Conservation (phyloP, 306 rosid genomes). For the Acacia melanoxylon region DNA sequence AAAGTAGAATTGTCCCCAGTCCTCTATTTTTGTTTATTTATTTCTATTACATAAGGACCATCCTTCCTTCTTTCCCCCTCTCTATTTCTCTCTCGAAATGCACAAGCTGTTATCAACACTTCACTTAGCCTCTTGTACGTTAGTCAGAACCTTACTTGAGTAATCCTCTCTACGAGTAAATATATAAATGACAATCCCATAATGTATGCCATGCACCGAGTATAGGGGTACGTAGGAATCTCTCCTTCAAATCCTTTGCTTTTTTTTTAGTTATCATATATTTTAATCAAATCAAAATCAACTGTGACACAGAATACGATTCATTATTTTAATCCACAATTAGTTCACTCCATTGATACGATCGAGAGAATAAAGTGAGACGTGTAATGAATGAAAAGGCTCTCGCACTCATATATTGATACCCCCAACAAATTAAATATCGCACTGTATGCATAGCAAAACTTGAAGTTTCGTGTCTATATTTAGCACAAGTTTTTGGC, state of each 20-base stretch:
- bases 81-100: no score
- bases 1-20: no score
- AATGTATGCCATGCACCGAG: slow-evolving; percentile 5
- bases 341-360: neutral
- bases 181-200: neutral
- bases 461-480: neutral
- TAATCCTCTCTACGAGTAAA: neutral
- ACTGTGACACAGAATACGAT: neutral
- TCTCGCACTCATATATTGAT: neutral
- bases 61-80: no score
- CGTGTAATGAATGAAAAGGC: neutral
- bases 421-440: neutral
- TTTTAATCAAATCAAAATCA: neutral
- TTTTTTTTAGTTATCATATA: neutral
- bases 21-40: no score
- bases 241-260: neutral
- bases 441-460: neutral
- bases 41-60: no score
- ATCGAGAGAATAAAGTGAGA: neutral
- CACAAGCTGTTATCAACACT: no score
- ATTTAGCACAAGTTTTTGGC: neutral
- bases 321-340: neutral
- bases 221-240: neutral
- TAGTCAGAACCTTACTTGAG: no score
- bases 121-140: no score